Conservation (phyloP, 1,284 basidiomycete species). For the Xanthoconium separans region DNA sequence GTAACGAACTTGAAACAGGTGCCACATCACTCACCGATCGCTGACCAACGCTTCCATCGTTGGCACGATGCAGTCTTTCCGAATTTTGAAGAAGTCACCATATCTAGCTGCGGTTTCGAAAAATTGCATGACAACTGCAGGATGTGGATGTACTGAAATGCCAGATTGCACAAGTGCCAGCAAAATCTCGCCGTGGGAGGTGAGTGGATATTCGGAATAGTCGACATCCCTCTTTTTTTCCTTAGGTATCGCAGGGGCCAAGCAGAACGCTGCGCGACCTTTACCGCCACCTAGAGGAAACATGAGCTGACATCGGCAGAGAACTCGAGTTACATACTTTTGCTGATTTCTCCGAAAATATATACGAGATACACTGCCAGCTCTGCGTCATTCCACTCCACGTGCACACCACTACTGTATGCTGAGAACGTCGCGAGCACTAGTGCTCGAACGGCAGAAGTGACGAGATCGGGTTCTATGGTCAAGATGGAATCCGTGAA, state of each 20-base stretch:
- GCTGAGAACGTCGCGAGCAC: constrained; percentile 73
- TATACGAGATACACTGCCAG: constrained; percentile 90
- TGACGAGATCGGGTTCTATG: constrained; percentile 82
- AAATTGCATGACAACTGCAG: constrained; percentile 88
- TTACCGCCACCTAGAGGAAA: constrained; percentile 57
- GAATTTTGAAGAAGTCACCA: constrained; percentile 93
- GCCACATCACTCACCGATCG: constrained; percentile 51
- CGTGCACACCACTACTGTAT: constrained; percentile 52
- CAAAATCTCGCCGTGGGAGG: constrained; percentile 89
- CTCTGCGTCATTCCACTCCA: constrained; percentile 95
- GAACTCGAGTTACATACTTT: constrained; percentile 46
- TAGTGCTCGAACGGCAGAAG: constrained; percentile 66
- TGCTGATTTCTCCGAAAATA: constrained; percentile 92
- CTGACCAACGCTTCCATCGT: constrained; percentile 91
- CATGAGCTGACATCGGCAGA: not conserved
- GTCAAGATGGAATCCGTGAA: constrained; percentile 81
- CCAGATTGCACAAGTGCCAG: constrained; percentile 82
- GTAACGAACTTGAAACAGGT: not conserved
- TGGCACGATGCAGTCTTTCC: constrained; percentile 83
- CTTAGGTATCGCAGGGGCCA: constrained; percentile 61
- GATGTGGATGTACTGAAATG: constrained; percentile 83
- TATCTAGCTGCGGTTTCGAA: constrained; percentile 94
- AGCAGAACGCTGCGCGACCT: constrained; percentile 74
- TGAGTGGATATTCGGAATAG: constrained; percentile 85
- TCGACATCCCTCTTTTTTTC: constrained; percentile 70